Conservation (phyloP, 495 filamentous ascomycete species). For the Daldinia childiae region DNA sequence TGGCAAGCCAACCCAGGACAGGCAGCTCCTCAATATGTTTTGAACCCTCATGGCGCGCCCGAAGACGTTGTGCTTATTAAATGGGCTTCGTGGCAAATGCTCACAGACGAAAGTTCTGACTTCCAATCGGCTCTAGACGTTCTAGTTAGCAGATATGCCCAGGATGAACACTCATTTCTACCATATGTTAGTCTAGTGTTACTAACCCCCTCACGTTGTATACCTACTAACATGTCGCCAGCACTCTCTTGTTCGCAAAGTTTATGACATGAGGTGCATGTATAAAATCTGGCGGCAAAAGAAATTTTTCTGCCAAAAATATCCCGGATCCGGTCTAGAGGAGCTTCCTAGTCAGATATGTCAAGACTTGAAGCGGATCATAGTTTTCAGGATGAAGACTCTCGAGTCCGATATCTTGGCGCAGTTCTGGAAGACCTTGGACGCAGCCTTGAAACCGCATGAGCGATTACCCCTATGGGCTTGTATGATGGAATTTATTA, state of each 20-base stretch:
- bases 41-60: conserved; percentile 17
- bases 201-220: neutral
- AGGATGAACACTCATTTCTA: conserved; percentile 31
- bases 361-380: conserved; percentile 39
- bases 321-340: conserved; percentile 15
- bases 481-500: conserved; percentile 46
- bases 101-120: conserved; percentile 20
- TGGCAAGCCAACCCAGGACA: conserved; percentile 19
- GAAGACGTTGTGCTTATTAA: conserved; percentile 31
- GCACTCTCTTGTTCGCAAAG: conserved; percentile 44
- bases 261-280: conserved; percentile 47
- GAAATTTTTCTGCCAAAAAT: conserved; percentile 38
- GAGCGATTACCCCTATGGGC: conserved; percentile 47
- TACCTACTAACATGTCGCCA: conserved; percentile 40
- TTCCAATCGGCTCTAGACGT: conserved; percentile 45
- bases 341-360: conserved; percentile 39
- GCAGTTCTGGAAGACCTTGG: conserved; percentile 34
- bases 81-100: conserved; percentile 46
- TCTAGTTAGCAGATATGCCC: conserved; percentile 35
- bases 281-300: conserved; percentile 48
- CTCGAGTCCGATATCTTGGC: conserved; percentile 40
- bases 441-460: conserved; percentile 35
- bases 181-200: conserved; percentile 40
- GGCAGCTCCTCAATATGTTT: conserved; percentile 18
- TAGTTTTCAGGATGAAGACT: conserved; percentile 37